Conservation (phyloP, 225 moss, liverwort and hornwort genomes). For the Climacium dendroides region DNA sequence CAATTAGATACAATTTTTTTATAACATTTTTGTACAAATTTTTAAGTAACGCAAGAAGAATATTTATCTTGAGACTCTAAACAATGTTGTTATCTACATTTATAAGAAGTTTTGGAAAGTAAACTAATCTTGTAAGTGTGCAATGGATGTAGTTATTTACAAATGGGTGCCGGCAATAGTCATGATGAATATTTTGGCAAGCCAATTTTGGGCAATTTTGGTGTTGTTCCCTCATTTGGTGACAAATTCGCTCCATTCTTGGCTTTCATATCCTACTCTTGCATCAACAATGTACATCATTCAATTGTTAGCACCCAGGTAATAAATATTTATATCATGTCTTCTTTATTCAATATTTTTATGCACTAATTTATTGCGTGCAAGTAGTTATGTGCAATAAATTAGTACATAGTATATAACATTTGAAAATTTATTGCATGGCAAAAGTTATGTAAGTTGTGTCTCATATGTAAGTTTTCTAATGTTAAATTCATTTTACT, state of each 20-base stretch:
- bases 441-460: fast-evolving
- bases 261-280: neutral
- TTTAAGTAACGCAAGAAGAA: neutral
- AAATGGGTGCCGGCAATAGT: neutral
- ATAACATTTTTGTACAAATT: neutral
- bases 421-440: too few relatives aligned
- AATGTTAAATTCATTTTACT: neutral
- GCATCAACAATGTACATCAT: neutral
- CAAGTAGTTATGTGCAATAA: fast-evolving
- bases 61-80: too few relatives aligned
- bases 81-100: neutral
- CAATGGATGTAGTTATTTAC: neutral
- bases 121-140: neutral
- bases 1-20: neutral
- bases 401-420: too few relatives aligned
- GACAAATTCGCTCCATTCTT: neutral
- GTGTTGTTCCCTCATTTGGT: neutral
- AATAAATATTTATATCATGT: fast-evolving
- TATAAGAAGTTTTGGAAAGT: neutral
- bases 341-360: too few relatives aligned
- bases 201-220: neutral
- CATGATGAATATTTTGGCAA: neutral
- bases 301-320: neutral
- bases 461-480: too few relatives aligned
- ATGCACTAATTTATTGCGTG: too few relatives aligned